Evolutionary conservation across 179 eudicot species (phyloP).

Genomic region (Silene noctiflora): DNA sequence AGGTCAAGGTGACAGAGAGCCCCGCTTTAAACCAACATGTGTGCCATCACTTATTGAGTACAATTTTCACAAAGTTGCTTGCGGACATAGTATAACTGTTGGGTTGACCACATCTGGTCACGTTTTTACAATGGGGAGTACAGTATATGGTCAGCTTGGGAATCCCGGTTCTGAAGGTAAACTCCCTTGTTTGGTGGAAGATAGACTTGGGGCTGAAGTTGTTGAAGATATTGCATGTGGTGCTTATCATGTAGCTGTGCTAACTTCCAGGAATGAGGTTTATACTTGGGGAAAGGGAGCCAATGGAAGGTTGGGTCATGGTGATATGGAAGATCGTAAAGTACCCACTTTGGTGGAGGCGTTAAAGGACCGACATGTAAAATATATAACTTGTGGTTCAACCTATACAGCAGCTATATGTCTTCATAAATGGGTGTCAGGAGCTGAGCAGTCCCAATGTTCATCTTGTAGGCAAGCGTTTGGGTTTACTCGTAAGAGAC

Average conservation of each 20-base stretch:
- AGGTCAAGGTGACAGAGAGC: constrained; percentile 90
- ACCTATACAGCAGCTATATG: constrained; percentile 76
- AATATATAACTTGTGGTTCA: constrained; percentile 77
- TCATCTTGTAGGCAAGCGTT: constrained; percentile 87
- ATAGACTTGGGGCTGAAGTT: constrained; percentile 52
- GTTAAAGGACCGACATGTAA: constrained; percentile 78
- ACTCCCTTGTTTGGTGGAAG: constrained; percentile 78
- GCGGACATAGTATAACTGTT: constrained; percentile 85
- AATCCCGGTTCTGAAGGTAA: constrained; percentile 73
- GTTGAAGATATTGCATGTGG: constrained; percentile 84
- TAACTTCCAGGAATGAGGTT: constrained; percentile 80
- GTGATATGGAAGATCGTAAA: constrained; percentile 82
- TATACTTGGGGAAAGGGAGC: constrained; percentile 98
- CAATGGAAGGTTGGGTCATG: constrained; percentile 90
- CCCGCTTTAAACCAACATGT: constrained; percentile 80
- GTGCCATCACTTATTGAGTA: constrained; percentile 79
- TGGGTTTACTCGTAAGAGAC: constrained; percentile 87
- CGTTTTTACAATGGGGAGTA: constrained; percentile 87
- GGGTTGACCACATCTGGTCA: constrained; percentile 75
- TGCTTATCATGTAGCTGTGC: constrained; percentile 80
- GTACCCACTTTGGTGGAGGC: constrained; percentile 75
- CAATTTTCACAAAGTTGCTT: constrained; percentile 80
- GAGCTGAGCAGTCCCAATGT: constrained; percentile 93
- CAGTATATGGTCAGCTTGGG: constrained; percentile 94
- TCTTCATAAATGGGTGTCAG: constrained; percentile 94